Evolutionary conservation across 1,284 basidiomycete species (phyloP).

Genomic region (Naganishia liquefaciens): DNA sequence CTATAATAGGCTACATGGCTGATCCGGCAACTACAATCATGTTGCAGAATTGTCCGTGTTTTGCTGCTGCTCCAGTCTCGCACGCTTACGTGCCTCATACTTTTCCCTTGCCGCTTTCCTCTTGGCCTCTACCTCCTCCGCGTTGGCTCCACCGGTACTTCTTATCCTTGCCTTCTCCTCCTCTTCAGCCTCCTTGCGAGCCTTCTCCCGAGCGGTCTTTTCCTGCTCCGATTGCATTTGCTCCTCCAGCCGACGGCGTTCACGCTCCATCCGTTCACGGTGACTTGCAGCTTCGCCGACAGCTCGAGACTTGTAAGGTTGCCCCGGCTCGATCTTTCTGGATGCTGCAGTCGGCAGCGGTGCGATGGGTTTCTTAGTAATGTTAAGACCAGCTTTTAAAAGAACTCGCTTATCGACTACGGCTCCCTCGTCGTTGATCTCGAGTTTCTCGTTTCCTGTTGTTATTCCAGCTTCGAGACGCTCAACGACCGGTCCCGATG

Average conservation of each 20-base stretch:
- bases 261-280: constrained; percentile 75
- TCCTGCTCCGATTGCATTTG: constrained; percentile 73
- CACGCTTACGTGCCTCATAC: constrained; percentile 76
- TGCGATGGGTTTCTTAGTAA: constrained; percentile 56
- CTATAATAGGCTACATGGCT: background rate
- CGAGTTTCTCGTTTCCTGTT: constrained; percentile 74
- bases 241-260: constrained; percentile 68
- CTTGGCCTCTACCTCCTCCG: constrained; percentile 60
- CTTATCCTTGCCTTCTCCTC: constrained; percentile 53
- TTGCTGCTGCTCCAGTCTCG: constrained; percentile 64
- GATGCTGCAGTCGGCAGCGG: constrained; percentile 37
- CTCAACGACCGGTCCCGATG: constrained; percentile 29
- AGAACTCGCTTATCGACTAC: constrained; percentile 95
- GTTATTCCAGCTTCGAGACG: constrained; percentile 32
- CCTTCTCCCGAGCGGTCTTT: constrained; percentile 60
- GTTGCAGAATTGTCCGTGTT: background rate
- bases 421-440: constrained; percentile 95
- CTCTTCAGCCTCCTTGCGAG: constrained; percentile 57
- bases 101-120: constrained; percentile 72
- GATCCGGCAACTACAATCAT: background rate
- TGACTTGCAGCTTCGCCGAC: constrained; percentile 76
- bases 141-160: constrained; percentile 54
- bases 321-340: constrained; percentile 28
- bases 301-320: constrained; percentile 60
- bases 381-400: constrained; percentile 86